phyloP scores from a whole-genome alignment of 371 early-diverging fungal genomes.

The Saksenaea oblongispora region DNA sequence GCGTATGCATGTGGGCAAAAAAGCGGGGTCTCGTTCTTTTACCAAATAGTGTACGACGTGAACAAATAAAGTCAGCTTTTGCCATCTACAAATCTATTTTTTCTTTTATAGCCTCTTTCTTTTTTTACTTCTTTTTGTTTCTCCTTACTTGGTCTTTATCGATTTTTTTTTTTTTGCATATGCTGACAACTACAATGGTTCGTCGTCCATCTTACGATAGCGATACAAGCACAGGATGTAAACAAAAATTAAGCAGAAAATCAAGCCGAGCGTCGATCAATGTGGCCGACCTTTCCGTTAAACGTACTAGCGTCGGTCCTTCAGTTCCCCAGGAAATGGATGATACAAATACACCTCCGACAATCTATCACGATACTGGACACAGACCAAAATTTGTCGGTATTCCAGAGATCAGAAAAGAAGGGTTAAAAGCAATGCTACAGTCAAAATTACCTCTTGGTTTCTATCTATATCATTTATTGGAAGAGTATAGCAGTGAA shows the following conservation, averaged over 20 bases:
- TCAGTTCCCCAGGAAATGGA: neutral
- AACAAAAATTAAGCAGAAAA: conserved; percentile 1
- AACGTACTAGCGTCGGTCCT: neutral
- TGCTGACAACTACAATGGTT: neutral
- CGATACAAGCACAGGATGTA: neutral
- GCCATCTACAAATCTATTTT: neutral
- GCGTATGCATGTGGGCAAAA: conserved; percentile 2
- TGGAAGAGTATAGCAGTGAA: conserved; percentile 6
- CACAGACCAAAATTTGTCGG: neutral
- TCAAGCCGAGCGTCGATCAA: neutral
- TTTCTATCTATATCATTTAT: neutral
- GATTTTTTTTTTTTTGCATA: neutral
- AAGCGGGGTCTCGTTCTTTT: neutral
- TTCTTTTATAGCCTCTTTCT: neutral
- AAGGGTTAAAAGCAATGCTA: neutral
- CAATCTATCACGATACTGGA: neutral
- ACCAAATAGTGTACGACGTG: conserved; percentile 4
- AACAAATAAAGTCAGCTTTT: neutral
- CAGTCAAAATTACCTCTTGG: conserved; percentile 1
- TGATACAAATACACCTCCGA: neutral
- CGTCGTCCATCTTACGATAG: neutral
- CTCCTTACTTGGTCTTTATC: neutral
- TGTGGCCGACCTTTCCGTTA: neutral
- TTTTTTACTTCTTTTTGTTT: neutral
- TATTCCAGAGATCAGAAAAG: neutral